Base-by-base conservation (phyloP, 2,329 filamentous ascomycete species). In the Podosphaera fusca region DNA sequence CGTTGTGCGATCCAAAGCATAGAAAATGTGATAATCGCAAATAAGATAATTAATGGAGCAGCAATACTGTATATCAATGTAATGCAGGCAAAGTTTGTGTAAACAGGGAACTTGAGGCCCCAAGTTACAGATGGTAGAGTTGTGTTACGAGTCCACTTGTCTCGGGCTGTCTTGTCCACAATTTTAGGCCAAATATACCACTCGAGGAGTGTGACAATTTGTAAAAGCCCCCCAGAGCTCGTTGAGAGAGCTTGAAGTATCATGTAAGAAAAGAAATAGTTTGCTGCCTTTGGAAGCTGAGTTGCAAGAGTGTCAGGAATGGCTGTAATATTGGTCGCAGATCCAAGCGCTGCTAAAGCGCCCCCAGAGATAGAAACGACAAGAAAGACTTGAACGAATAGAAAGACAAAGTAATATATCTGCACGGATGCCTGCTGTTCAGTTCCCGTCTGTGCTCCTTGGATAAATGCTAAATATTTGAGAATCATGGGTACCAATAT, bases 181-280 rank as follows among this genome's bases (percentile, higher is more conserved):
- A 95, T 76, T 1, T 82, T 85, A 1, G 85, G 84, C 51, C 94
- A 68, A 30, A 96, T 65, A 64, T 88, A 94, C 82, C 89, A 94
- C 61, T 83, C 74, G 51, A 88, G 66, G 2, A 98, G 75, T 2
- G 81, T 79, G n/a, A 79, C 80, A 31, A 94, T 78, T 65, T 96
- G 92, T 10, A 95, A 73, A 3, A 96, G 73, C 0, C 87, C 90
- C 68, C 85, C 88, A 1, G 90, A 90, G 68, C 88, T 95, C 60
- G 87, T 88, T 60, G 87, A 88, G 64, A 96, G 75, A 0, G 89
- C 87, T 65, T 96, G 92, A 8, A 98, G 81, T 67, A 95, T 84
- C 81, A 98, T 89, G 76, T 98, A 98, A 0, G 87, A 90, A 74
- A 95, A 96, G 73, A 96, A 98, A 70, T 96, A 98, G 67, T 95